Evolutionary conservation across 352 stramenopile species (phyloP).

Genomic region (Globisporangium echinulatum): DNA sequence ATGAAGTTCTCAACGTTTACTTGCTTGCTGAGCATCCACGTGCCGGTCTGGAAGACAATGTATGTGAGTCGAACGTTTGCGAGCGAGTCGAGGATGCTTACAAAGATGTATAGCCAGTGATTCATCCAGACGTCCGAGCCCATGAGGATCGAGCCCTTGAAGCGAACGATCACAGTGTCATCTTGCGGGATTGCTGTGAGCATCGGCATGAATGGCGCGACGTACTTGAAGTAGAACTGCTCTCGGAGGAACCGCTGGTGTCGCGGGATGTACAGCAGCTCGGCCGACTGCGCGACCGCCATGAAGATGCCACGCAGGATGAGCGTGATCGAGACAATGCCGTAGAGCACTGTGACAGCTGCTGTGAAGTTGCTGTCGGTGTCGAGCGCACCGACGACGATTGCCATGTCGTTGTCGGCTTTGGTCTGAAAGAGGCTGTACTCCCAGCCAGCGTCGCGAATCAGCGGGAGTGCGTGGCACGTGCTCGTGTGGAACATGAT

Average conservation of each 20-base stretch:
- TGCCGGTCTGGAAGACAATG: conserved; percentile 33
- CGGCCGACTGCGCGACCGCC: conserved; percentile 23
- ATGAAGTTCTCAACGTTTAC: conserved; percentile 48
- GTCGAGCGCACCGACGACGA: conserved; percentile 35
- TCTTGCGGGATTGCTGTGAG: conserved; percentile 24
- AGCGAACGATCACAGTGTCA: conserved; percentile 28
- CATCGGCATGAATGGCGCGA: conserved; percentile 41
- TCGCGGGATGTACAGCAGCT: conserved; percentile 34
- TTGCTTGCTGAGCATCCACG: conserved; percentile 46
- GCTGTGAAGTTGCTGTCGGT: conserved; percentile 25
- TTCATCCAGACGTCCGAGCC: conserved; percentile 62
- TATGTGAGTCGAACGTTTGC: conserved; percentile 43
- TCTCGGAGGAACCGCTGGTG: conserved; percentile 24
- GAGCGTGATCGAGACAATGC: conserved; percentile 36
- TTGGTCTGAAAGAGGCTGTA: conserved; percentile 40
- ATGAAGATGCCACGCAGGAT: conserved; percentile 34
- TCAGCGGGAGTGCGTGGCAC: conserved; percentile 29
- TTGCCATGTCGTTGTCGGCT: conserved; percentile 23
- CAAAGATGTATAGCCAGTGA: conserved; percentile 55
- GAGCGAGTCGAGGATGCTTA: conserved; percentile 45
- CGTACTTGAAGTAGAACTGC: conserved; percentile 22
- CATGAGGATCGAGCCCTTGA: conserved; percentile 42
- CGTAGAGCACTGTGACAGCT: conserved; percentile 31
- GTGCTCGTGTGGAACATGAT: conserved; percentile 48
- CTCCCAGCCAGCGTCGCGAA: conserved; percentile 31